Evolutionary conservation across 805 yeast species (phyloP).

Genomic region (Wickerhamomyces ciferrii): DNA sequence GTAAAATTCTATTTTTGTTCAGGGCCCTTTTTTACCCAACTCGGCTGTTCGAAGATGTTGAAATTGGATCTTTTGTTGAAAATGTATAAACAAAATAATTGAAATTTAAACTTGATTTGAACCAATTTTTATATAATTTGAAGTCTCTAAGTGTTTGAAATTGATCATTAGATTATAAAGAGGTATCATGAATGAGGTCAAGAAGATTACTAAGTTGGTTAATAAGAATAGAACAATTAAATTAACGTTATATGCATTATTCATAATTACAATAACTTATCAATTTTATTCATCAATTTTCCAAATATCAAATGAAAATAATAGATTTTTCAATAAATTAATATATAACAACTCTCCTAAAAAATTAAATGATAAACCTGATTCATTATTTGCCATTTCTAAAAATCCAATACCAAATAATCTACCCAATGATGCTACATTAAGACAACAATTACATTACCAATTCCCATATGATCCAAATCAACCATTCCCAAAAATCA

Average conservation of each 20-base stretch:
- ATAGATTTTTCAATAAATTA: not conserved
- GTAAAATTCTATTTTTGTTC: not conserved
- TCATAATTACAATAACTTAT: not conserved
- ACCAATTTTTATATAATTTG: no score
- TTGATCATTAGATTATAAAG: not conserved
- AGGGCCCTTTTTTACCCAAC: not conserved
- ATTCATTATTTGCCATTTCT: not conserved
- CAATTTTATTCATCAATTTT: not conserved
- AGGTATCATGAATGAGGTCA: not conserved
- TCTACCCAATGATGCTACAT: constrained; percentile 10
- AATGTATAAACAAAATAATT: no score
- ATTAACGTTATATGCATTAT: not conserved
- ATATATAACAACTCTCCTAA: not conserved
- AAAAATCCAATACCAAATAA: not conserved
- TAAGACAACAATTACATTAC: constrained; percentile 57
- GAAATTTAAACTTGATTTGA: no score
- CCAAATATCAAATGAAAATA: not conserved
- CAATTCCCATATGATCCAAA: constrained; percentile 71
- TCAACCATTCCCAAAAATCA: constrained; percentile 63
- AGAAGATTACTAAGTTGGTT: not conserved
- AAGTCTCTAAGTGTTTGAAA: no score
- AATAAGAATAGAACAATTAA: not conserved
- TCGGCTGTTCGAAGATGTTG: not conserved
- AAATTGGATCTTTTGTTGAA: not conserved
- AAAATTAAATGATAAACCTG: not conserved